Conservation (phyloP, 345 rosid genomes). For the Syzygium jambos region DNA sequence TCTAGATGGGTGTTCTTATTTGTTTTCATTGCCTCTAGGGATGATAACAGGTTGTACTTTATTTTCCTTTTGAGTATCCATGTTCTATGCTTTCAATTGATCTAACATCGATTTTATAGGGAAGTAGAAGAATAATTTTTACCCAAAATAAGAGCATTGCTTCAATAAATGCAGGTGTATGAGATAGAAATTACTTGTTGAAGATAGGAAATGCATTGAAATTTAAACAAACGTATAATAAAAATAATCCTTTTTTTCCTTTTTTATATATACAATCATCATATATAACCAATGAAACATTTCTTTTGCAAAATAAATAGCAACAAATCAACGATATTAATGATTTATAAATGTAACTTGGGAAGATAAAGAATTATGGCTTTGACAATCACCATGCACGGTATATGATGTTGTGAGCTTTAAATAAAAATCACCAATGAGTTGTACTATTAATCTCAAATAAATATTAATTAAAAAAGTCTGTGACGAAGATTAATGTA, state of each 20-base stretch:
- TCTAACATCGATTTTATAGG: not conserved
- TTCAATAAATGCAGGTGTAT: not conserved
- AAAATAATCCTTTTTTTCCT: not conserved
- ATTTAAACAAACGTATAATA: not conserved
- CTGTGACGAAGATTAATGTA: no score
- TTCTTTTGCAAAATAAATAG: not conserved
- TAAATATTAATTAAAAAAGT: no score
- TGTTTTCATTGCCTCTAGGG: not conserved
- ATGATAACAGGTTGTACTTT: not conserved
- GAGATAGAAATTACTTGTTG: not conserved
- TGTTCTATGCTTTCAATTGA: not conserved
- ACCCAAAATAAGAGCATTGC: not conserved
- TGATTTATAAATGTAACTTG: no score
- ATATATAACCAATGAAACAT: not conserved
- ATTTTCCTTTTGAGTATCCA: not conserved
- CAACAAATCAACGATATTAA: not conserved
- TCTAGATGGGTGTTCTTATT: rapidly evolving
- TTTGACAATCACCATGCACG: no score
- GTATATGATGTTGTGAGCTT: no score
- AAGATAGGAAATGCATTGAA: not conserved
- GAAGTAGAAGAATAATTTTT: not conserved
- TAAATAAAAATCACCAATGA: no score
- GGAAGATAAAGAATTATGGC: no score
- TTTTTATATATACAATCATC: not conserved
- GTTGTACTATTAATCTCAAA: no score